These are phyloP conservation scores for Gentiana macrophylla DNA, from an alignment of 257 asterid genomes.

Conservation along the genomic window DNA sequence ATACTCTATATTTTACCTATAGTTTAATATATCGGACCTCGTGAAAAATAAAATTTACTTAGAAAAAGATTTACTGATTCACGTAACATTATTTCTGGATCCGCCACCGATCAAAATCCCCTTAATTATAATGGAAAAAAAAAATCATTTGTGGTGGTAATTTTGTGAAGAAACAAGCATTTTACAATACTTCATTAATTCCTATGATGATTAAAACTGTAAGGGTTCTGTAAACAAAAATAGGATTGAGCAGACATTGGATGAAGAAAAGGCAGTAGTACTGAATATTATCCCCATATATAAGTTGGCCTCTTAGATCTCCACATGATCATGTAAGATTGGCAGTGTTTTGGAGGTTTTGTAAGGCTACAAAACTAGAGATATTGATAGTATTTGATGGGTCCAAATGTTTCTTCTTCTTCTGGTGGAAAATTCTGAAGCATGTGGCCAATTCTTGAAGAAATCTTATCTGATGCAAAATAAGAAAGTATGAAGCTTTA, in stretches of 20 bases:
- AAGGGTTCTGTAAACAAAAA: constrained; percentile 37
- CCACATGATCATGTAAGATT: no score
- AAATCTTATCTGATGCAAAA: no score
- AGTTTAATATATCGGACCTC: no score
- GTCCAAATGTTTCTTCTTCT: constrained; percentile 10
- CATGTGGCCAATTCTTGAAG: constrained; percentile 1
- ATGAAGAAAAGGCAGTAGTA: constrained; percentile 36
- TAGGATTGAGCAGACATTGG: constrained; percentile 45
- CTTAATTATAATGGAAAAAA: background rate
- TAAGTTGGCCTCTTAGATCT: no score
- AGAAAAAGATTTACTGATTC: no score
- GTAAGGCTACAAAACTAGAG: background rate
- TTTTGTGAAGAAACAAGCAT: no score
- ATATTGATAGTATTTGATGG: constrained; percentile 2
- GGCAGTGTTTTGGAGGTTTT: background rate
- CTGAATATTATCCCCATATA: background rate
- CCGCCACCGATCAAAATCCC: no score
- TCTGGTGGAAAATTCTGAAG: constrained; percentile 11
- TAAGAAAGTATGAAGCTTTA: no score
- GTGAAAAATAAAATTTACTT: no score
- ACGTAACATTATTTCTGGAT: no score
- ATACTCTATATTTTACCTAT: no score
- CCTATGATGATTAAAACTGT: constrained; percentile 22
- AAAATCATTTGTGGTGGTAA: no score
- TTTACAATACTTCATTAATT: constrained; percentile 10